Evolutionary conservation across 768 basidiomycete species (phyloP), one percentile per base, ranked within the genome.

Genomic region (Chalciporus chontae): DNA sequence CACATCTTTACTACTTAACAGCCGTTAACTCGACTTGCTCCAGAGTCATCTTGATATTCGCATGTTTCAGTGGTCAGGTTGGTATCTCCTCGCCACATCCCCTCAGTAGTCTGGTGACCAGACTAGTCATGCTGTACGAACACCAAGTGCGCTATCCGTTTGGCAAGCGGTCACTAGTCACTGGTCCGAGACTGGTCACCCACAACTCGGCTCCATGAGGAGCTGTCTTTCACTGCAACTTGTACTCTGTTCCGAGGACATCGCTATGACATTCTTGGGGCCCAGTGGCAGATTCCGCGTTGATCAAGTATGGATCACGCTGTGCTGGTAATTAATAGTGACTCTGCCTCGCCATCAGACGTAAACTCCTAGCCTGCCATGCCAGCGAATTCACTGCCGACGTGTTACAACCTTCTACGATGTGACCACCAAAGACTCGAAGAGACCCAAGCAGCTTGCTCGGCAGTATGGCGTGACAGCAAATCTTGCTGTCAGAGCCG

Each of bases 391-490:
- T 31, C 11, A 3, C 8, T 9, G 11, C 29, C 29, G 8, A 13
- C 29, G 24, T 31, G 34, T 7, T 36, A 8, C 14, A 36, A 15
- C 29, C 48, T 51, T 48, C 54, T 56, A 48, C n/a, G n/a, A n/a
- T 48, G 51, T 17, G 40, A 17, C 42, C 31, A 42, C 36, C 45
- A 11, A 8, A 7, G 31, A 23, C 26, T 36, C 14, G 1, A n/a
- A 9, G 34, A 14, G 15, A 5, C 13, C 10, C 10, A n/a, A n/a
- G 17, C 41, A 17, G n/a, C 37, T 18, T 31, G 40, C 14, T 51
- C 32, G 54, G 55, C 45, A 43, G 38, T 21, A 24, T 41, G 36
- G 55, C 54, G 40, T 38, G 10, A 19, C 32, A 19, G 8, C 37
- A 2, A 15, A 34, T 32, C 31, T 36, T 38, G 26, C 31, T 24